Percentiles rank a stretch among this genome's conserved stretches.
Evolutionary conservation across 192 early-diverging fungal genomes (phyloP).

Genomic region (Umbelopsis sp.): DNA sequence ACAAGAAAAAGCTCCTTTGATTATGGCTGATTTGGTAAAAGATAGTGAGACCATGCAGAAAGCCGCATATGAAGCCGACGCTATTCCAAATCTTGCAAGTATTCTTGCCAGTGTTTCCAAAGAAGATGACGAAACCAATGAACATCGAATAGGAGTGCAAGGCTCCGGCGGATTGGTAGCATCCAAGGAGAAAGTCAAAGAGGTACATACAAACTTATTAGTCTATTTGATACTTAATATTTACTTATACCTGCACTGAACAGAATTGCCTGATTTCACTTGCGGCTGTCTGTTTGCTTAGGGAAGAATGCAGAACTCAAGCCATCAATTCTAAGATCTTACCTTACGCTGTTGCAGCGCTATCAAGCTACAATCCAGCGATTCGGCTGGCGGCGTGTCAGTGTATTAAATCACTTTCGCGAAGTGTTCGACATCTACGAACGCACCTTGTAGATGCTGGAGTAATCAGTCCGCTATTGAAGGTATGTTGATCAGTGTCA

Average conservation of each 20-base stretch:
- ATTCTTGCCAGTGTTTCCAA: slow-evolving; percentile 50
- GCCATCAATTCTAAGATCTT: slow-evolving; percentile 80
- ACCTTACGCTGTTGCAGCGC: slow-evolving; percentile 64
- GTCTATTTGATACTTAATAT: background rate
- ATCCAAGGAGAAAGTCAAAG: slow-evolving; percentile 63
- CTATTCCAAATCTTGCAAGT: slow-evolving; percentile 62
- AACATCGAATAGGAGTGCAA: slow-evolving; percentile 26
- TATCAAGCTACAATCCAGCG: slow-evolving; percentile 55
- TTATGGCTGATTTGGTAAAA: slow-evolving; percentile 70
- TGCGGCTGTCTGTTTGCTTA: slow-evolving; percentile 68
- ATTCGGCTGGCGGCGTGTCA: slow-evolving; percentile 79
- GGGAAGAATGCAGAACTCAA: slow-evolving; percentile 73
- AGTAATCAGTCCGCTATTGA: slow-evolving; percentile 67
- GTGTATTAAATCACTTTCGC: slow-evolving; percentile 74
- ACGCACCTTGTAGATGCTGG: slow-evolving; percentile 81
- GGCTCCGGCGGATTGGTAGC: slow-evolving; percentile 33
- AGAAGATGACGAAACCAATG: slow-evolving; percentile 29
- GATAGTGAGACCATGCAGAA: slow-evolving; percentile 75
- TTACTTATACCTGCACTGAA: background rate
- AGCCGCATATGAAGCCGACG: slow-evolving; percentile 74
- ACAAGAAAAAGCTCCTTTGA: slow-evolving; percentile 67
- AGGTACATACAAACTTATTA: slow-evolving; percentile 43
- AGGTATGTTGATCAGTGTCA: slow-evolving; percentile 36
- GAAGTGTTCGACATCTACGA: slow-evolving; percentile 73
- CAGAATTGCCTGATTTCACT: slow-evolving; percentile 72